These are phyloP conservation scores for Bretziella fagacearum DNA, from an alignment of 2,329 filamentous ascomycete genomes.

Conservation along the genomic window DNA sequence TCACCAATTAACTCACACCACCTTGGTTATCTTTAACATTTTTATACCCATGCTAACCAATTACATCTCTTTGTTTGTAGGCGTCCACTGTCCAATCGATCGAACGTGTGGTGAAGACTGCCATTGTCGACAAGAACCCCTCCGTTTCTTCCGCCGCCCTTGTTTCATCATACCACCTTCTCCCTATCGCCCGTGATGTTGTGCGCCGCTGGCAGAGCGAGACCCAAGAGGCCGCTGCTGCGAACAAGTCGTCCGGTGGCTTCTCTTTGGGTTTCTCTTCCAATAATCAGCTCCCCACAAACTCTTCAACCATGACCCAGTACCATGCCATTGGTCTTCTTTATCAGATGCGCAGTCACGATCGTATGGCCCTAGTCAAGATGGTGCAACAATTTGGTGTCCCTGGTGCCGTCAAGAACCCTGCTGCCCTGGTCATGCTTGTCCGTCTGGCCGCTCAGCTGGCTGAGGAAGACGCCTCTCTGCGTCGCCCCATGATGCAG, in stretches of 20 bases:
- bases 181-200: conserved; percentile 88
- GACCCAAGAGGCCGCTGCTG: conserved; percentile 88
- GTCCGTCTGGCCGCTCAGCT: conserved; percentile 85
- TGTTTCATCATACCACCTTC: conserved; percentile 92
- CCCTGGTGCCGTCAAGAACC: conserved; percentile 84
- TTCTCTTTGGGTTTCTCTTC: conserved; percentile 87
- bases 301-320: conserved; percentile 93
- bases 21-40: neutral
- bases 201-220: conserved; percentile 97
- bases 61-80: conserved; percentile 26
- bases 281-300: conserved; percentile 57
- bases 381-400: conserved; percentile 99
- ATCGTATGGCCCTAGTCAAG: conserved; percentile 96
- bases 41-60: neutral
- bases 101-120: conserved; percentile 96
- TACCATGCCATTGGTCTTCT: conserved; percentile 95
- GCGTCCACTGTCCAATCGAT: conserved; percentile 93
- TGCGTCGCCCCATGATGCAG: conserved; percentile 93
- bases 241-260: conserved; percentile 70
- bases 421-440: conserved; percentile 79
- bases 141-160: conserved; percentile 92
- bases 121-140: conserved; percentile 96
- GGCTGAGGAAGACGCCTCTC: conserved; percentile 75
- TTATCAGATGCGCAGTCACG: conserved; percentile 94
- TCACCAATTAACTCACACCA: neutral